Evolutionary conservation across 2,329 filamentous ascomycete species (phyloP).

Genomic region (Talaromyces sp.): DNA sequence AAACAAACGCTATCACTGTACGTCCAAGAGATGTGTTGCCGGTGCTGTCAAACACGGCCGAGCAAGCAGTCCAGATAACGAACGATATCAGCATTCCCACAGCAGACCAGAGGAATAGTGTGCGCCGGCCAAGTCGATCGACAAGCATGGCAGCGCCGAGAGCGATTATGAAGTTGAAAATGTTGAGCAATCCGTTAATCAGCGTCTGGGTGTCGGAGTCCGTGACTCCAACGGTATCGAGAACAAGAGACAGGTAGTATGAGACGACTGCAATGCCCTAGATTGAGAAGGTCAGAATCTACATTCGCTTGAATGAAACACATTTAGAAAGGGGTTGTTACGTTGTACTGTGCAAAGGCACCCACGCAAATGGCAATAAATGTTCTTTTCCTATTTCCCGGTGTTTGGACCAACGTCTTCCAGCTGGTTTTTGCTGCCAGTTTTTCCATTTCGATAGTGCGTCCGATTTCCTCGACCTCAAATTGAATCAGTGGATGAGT

Average conservation of each 20-base stretch:
- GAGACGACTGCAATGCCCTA: conserved; percentile 17
- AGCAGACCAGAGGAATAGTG: background rate
- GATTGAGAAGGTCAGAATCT: conserved; percentile 11
- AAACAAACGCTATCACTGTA: conserved; percentile 9
- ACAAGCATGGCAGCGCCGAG: background rate
- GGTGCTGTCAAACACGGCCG: conserved; percentile 13
- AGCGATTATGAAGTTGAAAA: conserved; percentile 15
- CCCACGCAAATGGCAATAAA: conserved; percentile 21
- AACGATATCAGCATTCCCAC: background rate
- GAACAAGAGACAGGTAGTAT: conserved; percentile 36
- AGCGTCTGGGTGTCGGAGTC: conserved; percentile 30
- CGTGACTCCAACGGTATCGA: conserved; percentile 33
- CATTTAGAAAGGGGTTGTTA: background rate
- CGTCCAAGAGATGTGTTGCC: background rate
- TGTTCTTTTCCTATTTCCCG: conserved; percentile 31
- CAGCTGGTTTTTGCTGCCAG: conserved; percentile 29
- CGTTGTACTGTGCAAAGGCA: conserved; percentile 19
- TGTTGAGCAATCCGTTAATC: conserved; percentile 33
- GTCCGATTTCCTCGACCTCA: conserved; percentile 37
- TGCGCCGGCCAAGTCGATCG: background rate
- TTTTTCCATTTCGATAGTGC: conserved; percentile 23
- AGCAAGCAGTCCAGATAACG: conserved; percentile 13
- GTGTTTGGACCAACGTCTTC: conserved; percentile 30
- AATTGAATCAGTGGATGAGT: conserved; percentile 45
- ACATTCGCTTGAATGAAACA: background rate